Conservation (phyloP, 768 basidiomycete species). For the Suillus hirtellus region DNA sequence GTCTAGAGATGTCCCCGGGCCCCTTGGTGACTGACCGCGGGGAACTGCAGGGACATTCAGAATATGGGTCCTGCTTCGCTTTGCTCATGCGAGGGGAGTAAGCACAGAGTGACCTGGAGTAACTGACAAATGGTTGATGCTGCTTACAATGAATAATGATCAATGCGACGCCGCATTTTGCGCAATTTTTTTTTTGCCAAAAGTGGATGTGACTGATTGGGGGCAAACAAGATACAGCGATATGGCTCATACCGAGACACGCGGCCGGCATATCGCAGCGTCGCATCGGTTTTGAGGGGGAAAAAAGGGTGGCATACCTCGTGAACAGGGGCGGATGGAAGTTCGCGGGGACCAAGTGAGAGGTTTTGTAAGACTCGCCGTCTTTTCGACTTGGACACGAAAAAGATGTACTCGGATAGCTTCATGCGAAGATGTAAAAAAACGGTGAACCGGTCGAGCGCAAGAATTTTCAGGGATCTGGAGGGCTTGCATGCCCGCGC, state of each 20-base stretch:
- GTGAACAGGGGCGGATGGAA: neutral
- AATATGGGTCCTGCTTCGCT: neutral
- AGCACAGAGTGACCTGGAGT: neutral
- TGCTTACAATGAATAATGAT: neutral
- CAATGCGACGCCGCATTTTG: neutral
- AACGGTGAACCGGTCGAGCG: neutral
- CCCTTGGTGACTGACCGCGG: neutral
- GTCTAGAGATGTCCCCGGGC: neutral
- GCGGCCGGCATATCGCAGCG: neutral
- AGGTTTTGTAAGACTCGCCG: neutral
- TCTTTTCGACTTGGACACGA: neutral
- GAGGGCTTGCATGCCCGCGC: neutral
- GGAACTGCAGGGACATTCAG: neutral
- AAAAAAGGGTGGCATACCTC: slow-evolving; percentile 1
- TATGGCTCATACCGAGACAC: neutral
- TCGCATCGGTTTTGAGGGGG: neutral
- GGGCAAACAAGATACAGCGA: neutral
- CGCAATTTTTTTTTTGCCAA: neutral
- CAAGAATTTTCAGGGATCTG: neutral
- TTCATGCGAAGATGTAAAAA: neutral
- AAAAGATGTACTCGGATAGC: neutral
- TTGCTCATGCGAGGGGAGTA: neutral
- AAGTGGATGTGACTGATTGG: neutral
- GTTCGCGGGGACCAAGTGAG: neutral
- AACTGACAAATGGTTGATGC: neutral